These are phyloP conservation scores for Neocallimastix lanati DNA, from an alignment of 192 early-diverging fungal genomes.

Conservation along the genomic window DNA sequence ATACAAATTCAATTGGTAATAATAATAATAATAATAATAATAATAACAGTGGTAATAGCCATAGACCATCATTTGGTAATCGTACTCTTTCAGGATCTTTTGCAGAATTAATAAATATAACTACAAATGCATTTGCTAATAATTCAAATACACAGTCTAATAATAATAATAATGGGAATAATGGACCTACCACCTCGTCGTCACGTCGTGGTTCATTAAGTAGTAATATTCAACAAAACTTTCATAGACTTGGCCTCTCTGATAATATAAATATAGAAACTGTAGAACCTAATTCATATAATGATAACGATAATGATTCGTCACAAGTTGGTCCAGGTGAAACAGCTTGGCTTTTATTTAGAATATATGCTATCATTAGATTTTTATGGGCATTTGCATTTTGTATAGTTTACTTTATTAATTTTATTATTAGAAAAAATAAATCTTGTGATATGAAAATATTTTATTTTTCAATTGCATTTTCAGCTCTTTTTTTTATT, in stretches of 20 bases:
- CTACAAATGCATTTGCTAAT: not conserved
- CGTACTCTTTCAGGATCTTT: not conserved
- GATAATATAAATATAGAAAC: not conserved
- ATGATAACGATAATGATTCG: not conserved
- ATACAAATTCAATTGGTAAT: not conserved
- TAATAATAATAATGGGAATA: not conserved
- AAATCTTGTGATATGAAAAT: not conserved
- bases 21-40: not conserved
- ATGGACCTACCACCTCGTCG: not conserved
- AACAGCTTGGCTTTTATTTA: not conserved
- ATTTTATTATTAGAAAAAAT: not conserved
- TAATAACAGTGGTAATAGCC: not conserved
- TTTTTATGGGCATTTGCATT: not conserved
- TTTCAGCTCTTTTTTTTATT: not conserved
- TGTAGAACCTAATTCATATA: not conserved
- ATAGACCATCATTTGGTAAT: not conserved
- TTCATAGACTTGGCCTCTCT: not conserved
- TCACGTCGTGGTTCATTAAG: not conserved
- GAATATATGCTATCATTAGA: not conserved
- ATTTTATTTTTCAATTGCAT: not conserved
- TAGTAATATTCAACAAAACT: not conserved
- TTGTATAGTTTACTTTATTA: not conserved
- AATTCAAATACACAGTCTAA: not conserved
- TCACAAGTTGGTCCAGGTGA: not conserved
- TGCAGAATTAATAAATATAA: not conserved